Evolutionary conservation across 2,329 filamentous ascomycete species (phyloP).

Genomic region (Pezicula carpinea): DNA sequence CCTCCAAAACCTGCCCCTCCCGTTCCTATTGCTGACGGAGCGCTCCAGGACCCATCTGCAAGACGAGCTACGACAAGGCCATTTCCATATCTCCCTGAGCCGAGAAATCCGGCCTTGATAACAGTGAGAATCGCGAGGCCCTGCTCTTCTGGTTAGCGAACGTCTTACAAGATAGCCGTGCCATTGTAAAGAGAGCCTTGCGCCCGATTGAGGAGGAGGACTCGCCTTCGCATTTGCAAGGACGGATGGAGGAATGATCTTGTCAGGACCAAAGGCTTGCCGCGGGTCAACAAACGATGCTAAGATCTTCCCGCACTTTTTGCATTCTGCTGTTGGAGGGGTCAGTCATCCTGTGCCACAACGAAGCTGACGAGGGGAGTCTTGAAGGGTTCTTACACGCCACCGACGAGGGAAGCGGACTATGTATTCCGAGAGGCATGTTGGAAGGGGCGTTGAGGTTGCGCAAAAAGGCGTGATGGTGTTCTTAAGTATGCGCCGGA

Average conservation of each 20-base stretch:
- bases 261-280: constrained; percentile 92
- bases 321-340: constrained; percentile 74
- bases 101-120: constrained; percentile 81
- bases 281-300: constrained; percentile 90
- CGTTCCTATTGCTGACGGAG: constrained; percentile 75
- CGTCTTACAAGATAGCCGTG: background rate
- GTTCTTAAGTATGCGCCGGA: background rate
- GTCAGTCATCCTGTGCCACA: constrained; percentile 15
- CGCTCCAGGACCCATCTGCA: constrained; percentile 74
- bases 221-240: constrained; percentile 85
- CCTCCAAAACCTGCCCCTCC: constrained; percentile 79
- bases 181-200: too few relatives aligned
- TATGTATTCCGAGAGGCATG: constrained; percentile 56
- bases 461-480: background rate
- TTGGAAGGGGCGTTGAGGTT: constrained; percentile 1
- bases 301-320: constrained; percentile 94
- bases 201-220: constrained; percentile 7
- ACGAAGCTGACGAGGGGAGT: constrained; percentile 13
- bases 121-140: constrained; percentile 83
- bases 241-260: constrained; percentile 88
- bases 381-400: constrained; percentile 51
- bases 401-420: constrained; percentile 62
- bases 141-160: constrained; percentile 30
- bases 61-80: constrained; percentile 78
- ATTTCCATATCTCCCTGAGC: constrained; percentile 75